Base-by-base conservation (phyloP, 352 stramenopile genomes). In the Phytophthora vignae region DNA sequence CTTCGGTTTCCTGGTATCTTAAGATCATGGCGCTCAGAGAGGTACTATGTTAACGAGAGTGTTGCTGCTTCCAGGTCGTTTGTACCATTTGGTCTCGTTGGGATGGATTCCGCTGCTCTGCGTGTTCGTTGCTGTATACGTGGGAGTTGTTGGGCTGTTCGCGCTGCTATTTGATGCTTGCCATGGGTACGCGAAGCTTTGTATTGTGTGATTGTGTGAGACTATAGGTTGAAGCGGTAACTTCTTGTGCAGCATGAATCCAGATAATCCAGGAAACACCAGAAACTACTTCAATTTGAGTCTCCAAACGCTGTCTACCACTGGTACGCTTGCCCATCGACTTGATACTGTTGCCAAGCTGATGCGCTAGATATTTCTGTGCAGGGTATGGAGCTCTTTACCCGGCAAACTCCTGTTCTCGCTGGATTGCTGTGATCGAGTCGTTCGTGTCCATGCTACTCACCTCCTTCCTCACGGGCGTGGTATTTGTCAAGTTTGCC, bases 401-500 rank as follows among this genome's bases (percentile, higher is more conserved):
- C 38, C 83, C 83, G 7, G 72, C 55, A 12, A 76, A 85, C 29
- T 58, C 74, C n/a, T 91, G 83, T 60, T 77, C 81, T 2, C 85
- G 83, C 66, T 91, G 76, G 81, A 73, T 90, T 29, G 52, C 70
- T 19, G 76, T 78, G 27, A n/a, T 76, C 67, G 81, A 91, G 72
- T 77, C 79, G 6, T 90, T 90, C 52, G 55, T 83, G 8, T 82
- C 81, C 19, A 90, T 91, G 78, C 77, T 91, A 38, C 52, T 87
- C 10, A 81, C 74, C 17, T 86, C 83, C 40, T 82, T 90, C 53
- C 82, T 88, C 68, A 91, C 83, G 1, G 81, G 83, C 48, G 73
- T 91, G n/a, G 74, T 78, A 14, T 91, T 91, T 50, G 83, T 85
- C 33, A 91, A 91, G 55, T 88, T 90, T 61, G 81, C 83, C 4